A percentile compares a stretch with the other conserved stretches of the same genome.
These are phyloP conservation scores for Ulota crispa DNA, from an alignment of 225 moss, liverwort and hornwort genomes.

Conservation along the genomic window DNA sequence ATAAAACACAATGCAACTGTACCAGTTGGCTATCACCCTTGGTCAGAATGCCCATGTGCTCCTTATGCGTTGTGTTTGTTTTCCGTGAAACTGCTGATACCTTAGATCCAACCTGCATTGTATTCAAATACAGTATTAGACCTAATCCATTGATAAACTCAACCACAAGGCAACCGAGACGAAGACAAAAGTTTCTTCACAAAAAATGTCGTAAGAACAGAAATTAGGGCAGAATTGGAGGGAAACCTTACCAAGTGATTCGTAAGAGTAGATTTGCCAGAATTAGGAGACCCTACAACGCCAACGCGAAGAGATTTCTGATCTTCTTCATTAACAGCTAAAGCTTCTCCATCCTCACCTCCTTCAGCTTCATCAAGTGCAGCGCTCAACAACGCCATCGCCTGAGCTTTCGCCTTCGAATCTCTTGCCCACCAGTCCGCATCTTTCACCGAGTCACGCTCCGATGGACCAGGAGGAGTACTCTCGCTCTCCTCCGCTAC, in stretches of 20 bases:
- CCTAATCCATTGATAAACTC: too few species aligned
- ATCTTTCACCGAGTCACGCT: conserved; percentile 24
- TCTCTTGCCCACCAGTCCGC: conserved; percentile 38
- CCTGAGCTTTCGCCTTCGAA: conserved; percentile 58
- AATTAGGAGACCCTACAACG: conserved; percentile 89
- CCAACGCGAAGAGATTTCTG: conserved; percentile 86
- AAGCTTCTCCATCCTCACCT: conserved; percentile 13
- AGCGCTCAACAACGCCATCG: conserved; percentile 66
- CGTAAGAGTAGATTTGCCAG: conserved; percentile 92
- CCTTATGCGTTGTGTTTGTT: conserved; percentile 95
- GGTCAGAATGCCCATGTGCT: conserved; percentile 86
- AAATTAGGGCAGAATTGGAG: neutral
- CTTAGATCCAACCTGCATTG: conserved; percentile 71
- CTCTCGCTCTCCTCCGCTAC: conserved; percentile 24
- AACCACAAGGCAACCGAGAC: neutral
- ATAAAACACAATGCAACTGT: conserved; percentile 1
- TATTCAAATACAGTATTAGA: neutral
- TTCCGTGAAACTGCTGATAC: conserved; percentile 95
- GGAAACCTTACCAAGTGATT: conserved; percentile 63
- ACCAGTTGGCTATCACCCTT: conserved; percentile 92
- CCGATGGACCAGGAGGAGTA: conserved; percentile 43
- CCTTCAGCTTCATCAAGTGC: conserved; percentile 67
- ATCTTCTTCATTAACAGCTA: conserved; percentile 52
- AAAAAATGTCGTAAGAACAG: neutral
- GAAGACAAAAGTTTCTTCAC: neutral